phyloP scores from a whole-genome alignment of 1,284 basidiomycete genomes.

The Cutaneotrichosporon curvatum region DNA sequence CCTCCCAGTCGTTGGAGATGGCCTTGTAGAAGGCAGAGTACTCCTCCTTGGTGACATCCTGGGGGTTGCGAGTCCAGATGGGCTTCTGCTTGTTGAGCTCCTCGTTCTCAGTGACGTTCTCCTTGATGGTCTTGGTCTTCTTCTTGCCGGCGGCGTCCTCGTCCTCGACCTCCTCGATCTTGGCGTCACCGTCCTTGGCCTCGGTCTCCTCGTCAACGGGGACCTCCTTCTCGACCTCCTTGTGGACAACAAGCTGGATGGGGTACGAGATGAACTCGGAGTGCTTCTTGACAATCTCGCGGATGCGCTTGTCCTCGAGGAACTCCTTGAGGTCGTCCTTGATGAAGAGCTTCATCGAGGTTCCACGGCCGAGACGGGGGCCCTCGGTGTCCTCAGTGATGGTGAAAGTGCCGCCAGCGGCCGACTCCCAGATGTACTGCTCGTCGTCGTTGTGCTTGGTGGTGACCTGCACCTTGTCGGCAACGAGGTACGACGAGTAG shows the following conservation, averaged over 20 bases:
- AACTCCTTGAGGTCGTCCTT: conserved; percentile 99
- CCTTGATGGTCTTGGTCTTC: conserved; percentile 97
- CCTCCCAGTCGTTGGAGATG: conserved; percentile 99
- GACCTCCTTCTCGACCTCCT: conserved; percentile 99
- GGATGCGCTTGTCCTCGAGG: conserved; percentile 98
- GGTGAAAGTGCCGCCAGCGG: conserved; percentile 98
- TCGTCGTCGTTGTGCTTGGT: conserved; percentile 99
- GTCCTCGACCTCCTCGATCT: conserved; percentile 64
- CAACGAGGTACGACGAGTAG: conserved; percentile 99
- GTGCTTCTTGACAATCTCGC: conserved; percentile 99
- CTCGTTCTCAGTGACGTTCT: conserved; percentile 80
- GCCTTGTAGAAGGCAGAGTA: conserved; percentile 99
- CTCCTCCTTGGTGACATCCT: conserved; percentile 86
- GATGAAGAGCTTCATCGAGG: conserved; percentile 87
- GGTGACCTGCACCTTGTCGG: conserved; percentile 95
- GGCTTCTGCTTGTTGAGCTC: conserved; percentile 99
- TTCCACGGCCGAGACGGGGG: conserved; percentile 86
- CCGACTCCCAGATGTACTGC: conserved; percentile 99
- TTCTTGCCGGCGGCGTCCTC: conserved; percentile 65
- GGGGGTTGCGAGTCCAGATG: conserved; percentile 97
- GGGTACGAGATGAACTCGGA: conserved; percentile 99
- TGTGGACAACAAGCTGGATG: conserved; percentile 96
- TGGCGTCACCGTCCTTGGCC: conserved; percentile 59
- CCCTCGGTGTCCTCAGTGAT: conserved; percentile 90
- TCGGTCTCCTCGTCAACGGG: conserved; percentile 64